Conservation (phyloP, 2,329 filamentous ascomycete genomes). For the Trichoderma aggressivum region DNA sequence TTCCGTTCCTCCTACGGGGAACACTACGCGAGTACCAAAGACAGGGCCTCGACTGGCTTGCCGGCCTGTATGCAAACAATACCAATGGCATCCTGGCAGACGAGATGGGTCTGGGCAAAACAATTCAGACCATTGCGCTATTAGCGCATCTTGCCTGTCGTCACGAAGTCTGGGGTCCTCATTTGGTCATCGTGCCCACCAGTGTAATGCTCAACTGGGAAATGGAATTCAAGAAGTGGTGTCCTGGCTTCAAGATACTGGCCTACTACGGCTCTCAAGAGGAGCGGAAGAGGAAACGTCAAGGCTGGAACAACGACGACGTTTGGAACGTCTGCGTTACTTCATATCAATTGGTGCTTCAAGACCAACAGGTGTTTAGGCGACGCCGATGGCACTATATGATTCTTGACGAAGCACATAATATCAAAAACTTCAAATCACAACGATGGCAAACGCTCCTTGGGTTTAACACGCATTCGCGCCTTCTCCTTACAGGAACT, state of each 20-base stretch:
- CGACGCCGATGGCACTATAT: conserved; percentile 95
- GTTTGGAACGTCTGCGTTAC: conserved; percentile 98
- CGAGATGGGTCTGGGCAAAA: conserved; percentile 98
- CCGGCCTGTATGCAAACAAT: conserved; percentile 83
- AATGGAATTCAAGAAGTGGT: conserved; percentile 99
- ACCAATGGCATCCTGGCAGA: conserved; percentile 97
- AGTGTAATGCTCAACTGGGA: conserved; percentile 99
- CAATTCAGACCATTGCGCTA: conserved; percentile 93
- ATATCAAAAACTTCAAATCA: conserved; percentile 99
- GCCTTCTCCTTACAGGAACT: conserved; percentile 87
- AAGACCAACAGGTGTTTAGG: conserved; percentile 92
- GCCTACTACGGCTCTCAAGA: conserved; percentile 95
- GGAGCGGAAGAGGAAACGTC: conserved; percentile 84
- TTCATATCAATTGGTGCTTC: conserved; percentile 91
- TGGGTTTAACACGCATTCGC: conserved; percentile 84
- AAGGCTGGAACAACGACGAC: conserved; percentile 90
- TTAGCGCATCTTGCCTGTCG: conserved; percentile 88
- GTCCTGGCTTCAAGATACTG: conserved; percentile 94
- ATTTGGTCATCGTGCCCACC: conserved; percentile 92
- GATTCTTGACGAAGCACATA: conserved; percentile 96
- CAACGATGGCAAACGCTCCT: conserved; percentile 95
- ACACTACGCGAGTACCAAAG: conserved; percentile 94
- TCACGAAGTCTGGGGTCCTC: conserved; percentile 90
- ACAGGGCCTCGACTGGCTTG: conserved; percentile 94
- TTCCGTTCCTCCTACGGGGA: conserved; percentile 81